Evolutionary conservation across 331 rosid species (phyloP), one percentile per base, ranked within the genome.

Genomic region (Malus hybrid): DNA sequence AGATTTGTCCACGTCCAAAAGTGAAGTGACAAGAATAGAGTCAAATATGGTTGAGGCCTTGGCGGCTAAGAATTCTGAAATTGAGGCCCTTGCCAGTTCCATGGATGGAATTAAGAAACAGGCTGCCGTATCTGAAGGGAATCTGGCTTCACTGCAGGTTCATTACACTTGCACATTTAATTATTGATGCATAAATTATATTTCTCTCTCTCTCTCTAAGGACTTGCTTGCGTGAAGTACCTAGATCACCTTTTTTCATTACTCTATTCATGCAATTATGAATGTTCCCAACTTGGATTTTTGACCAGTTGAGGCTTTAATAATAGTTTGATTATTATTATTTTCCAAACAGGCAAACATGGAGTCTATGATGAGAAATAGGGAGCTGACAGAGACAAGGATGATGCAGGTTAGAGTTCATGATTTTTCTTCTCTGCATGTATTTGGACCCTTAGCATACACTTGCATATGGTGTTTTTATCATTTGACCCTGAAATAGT

Each of bases 311-410:
- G 79, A 54, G 64, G 81, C 78, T 75, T 75, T 82, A 19, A 66
- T 73, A 61, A 81, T 32, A 59, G 22, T 75, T 63, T 34, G 27
- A 65, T 46, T n/a, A 5, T 60, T 67, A 31, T 67, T 71, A 29
- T 71, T 67, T 50, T 50, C 56, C 56, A 67, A 70, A 70, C 90
- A 95, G 99, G 99, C 88, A 50, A 90, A 78, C 88, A 89, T 95
- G 97, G 99, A 95, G 73, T 82, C 97, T 64, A 78, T 95, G 82
- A 92, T 90, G 93, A 95, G 99, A 88, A 92, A 85, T 73, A 86
- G 97, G 72, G 99, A 95, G 78, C 88, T 95, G 65, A 72, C 97
- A 0, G 99, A 95, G 78, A 95, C 99, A 70, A 88, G 99, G 89
- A 95, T 95, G 99, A 90, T 95, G 99, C 99, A 95, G 90, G 99